Evolutionary conservation across 2,329 filamentous ascomycete genomes (phyloP), one percentile per base, ranked within the genome.

Genomic region (Hymenoscyphus salicellus): DNA sequence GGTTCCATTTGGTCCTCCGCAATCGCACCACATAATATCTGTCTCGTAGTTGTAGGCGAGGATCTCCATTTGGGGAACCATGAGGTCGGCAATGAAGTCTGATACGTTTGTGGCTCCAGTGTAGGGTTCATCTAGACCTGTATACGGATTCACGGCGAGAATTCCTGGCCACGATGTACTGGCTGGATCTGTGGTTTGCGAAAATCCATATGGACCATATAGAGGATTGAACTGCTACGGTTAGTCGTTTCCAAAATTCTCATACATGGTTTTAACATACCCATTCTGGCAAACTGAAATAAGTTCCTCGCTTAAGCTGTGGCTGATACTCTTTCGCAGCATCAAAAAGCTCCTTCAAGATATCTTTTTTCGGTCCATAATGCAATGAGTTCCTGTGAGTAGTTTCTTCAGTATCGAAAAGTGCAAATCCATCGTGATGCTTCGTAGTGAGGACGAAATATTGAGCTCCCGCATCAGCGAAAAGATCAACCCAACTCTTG

Each of bases 401-500:
- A 2, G 77, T 78, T 5, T 64, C 65, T 7, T 74, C 75, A 0
- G 76, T 71, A 65, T 82, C 79, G 65, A 82, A 82, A 43, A 81
- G 70, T 1, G 79, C 77, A 64, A 79, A 82, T 11, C 81, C 80
- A 63, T 82, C 80, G 69, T 82, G 80, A 66, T 82, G 80, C 66
- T 82, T 81, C 1, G 78, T 77, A 0, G 78, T 80, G 16, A 79
- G 68, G 4, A 83, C 80, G 64, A 83, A 82, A 70, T 82, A 82
- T 68, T 61, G 68, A 6, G 82, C 82, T 7, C 82, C 82, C 1
- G 82, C 78, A 41, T 82, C 81, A 1, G 80, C 79, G 62, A 84
- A 80, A 0, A 84, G 77, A 67, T 84, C 81, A 1, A 84, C 81
- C 81, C 82, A 84, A 41, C 78, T 80, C 62, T 82, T 84, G 0